These are phyloP conservation scores for Cyamopsis tetragonoloba DNA, from an alignment of 306 rosid genomes.

Conservation along the genomic window DNA sequence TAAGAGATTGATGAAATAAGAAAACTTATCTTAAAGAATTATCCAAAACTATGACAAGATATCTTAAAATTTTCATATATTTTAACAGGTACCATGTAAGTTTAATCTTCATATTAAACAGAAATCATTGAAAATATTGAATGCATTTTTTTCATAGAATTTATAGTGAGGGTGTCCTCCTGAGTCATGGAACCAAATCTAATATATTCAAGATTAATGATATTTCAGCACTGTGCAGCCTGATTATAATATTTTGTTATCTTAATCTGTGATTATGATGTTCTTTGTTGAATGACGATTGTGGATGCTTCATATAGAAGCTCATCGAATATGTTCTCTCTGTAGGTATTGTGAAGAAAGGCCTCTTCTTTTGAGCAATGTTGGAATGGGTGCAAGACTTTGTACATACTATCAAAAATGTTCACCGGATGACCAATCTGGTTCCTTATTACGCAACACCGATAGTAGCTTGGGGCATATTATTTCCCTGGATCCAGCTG, in stretches of 20 bases:
- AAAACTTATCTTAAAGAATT: too few species aligned
- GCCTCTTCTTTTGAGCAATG: slow-evolving; percentile 87
- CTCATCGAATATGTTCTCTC: slow-evolving; percentile 24
- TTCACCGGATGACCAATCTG: slow-evolving; percentile 84
- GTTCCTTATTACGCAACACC: slow-evolving; percentile 59
- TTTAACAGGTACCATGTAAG: not conserved
- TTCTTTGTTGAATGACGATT: not conserved
- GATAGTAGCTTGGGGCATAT: slow-evolving; percentile 72
- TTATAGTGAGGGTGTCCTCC: not conserved
- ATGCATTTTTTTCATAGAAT: not conserved
- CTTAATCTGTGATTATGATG: not conserved
- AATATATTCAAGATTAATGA: slow-evolving; percentile 6
- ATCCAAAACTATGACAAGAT: too few species aligned
- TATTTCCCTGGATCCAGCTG: slow-evolving; percentile 80
- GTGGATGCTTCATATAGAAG: not conserved
- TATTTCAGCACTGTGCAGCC: not conserved
- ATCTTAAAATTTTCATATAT: too few species aligned
- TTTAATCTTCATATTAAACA: slow-evolving; percentile 7
- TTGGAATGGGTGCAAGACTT: slow-evolving; percentile 94
- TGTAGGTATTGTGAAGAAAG: slow-evolving; percentile 95
- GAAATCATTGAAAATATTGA: not conserved
- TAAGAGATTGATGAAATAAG: too few species aligned
- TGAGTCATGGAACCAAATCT: not conserved
- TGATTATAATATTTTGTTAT: not conserved
- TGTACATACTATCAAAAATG: slow-evolving; percentile 91